These are phyloP conservation scores for Nannochloris sp. DNA, from an alignment of 139 green algal species.

Conservation along the genomic window DNA sequence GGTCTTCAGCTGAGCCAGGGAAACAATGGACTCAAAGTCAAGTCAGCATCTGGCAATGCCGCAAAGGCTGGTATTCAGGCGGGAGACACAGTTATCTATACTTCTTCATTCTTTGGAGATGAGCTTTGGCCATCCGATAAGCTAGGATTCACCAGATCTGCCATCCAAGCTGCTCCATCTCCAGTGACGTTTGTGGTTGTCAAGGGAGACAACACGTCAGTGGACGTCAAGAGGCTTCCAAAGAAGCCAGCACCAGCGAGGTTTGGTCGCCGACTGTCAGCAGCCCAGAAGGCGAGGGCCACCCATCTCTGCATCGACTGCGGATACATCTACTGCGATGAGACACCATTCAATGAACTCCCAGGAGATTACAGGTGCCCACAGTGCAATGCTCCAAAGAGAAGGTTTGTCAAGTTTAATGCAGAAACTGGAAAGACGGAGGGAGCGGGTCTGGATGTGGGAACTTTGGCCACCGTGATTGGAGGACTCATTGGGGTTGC, in stretches of 20 bases:
- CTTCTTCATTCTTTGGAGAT: constrained; percentile 92
- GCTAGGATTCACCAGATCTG: constrained; percentile 50
- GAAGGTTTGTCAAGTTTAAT: constrained; percentile 87
- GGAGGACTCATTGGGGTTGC: constrained; percentile 46
- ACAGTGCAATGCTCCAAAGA: constrained; percentile 87
- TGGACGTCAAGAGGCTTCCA: constrained; percentile 82
- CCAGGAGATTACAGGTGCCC: constrained; percentile 57
- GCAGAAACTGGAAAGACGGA: constrained; percentile 42
- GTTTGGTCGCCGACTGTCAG: constrained; percentile 86
- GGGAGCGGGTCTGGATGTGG: constrained; percentile 44
- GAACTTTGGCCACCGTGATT: constrained; percentile 64
- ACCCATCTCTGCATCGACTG: constrained; percentile 96
- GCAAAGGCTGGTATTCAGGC: constrained; percentile 80
- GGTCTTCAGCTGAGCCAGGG: constrained; percentile 62
- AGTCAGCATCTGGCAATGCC: constrained; percentile 73
- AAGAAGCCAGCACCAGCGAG: constrained; percentile 81
- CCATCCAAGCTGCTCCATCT: constrained; percentile 45
- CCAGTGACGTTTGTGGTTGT: constrained; percentile 67
- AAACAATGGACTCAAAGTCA: constrained; percentile 62
- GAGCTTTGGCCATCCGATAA: constrained; percentile 93
- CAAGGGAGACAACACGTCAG: constrained; percentile 70
- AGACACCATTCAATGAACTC: constrained; percentile 49
- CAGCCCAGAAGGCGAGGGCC: constrained; percentile 69
- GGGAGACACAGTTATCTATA: constrained; percentile 59
- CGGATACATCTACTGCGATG: constrained; percentile 38